Evolutionary conservation across 1,284 basidiomycete genomes (phyloP).

Genomic region (Veloboletus limbatus): DNA sequence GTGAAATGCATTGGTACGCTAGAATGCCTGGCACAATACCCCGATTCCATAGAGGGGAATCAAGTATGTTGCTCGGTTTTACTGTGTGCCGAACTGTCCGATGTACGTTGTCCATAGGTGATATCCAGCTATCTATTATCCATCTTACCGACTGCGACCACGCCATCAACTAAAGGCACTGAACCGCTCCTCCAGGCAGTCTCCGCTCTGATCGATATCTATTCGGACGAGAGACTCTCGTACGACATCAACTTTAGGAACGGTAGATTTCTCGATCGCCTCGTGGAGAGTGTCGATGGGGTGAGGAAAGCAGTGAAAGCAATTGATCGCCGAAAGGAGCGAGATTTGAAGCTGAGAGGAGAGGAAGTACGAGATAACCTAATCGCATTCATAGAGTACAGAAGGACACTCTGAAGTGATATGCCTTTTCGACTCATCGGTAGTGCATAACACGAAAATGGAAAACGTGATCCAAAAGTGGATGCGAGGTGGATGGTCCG

Average conservation of each 20-base stretch:
- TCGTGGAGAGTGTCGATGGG: conserved; percentile 54
- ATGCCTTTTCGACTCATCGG: too few relatives aligned
- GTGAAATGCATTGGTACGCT: conserved; percentile 82
- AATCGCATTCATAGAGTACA: conserved; percentile 85
- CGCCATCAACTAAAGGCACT: conserved; percentile 44
- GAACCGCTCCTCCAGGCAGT: conserved; percentile 80
- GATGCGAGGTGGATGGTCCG: conserved; percentile 14
- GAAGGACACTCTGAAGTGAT: conserved; percentile 49
- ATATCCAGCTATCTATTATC: conserved; percentile 71
- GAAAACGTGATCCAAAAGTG: not conserved
- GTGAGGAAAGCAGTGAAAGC: conserved; percentile 58
- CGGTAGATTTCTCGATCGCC: conserved; percentile 49
- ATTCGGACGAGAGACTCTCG: conserved; percentile 82
- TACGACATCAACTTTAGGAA: conserved; percentile 84
- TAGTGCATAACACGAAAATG: not conserved
- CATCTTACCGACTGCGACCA: conserved; percentile 42
- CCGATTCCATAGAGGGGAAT: conserved; percentile 66
- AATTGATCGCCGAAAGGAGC: conserved; percentile 56
- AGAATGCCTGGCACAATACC: conserved; percentile 75
- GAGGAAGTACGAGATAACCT: conserved; percentile 83
- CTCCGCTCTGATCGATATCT: conserved; percentile 91
- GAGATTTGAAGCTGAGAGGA: conserved; percentile 57
- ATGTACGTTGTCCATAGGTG: conserved; percentile 39
- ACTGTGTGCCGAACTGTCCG: conserved; percentile 13
- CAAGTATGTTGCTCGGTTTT: conserved; percentile 40